A percentile compares a stretch with the other conserved stretches of the same genome.
These are phyloP conservation scores for Pythium guiyangense DNA, from an alignment of 352 stramenopile genomes.

Conservation along the genomic window DNA sequence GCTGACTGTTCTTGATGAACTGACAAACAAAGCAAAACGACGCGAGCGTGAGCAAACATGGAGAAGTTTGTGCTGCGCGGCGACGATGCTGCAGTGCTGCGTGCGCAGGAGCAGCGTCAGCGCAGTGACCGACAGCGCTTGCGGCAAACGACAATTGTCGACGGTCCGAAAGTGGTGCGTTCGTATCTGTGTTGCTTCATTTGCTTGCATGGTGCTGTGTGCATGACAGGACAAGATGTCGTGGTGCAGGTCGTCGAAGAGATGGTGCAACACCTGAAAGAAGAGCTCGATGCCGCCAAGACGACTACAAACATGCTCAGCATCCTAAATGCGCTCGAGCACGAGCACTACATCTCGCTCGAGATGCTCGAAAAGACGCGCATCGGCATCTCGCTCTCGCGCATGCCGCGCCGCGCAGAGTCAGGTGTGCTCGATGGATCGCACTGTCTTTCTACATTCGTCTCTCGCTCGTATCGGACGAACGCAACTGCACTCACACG, in stretches of 20 bases:
- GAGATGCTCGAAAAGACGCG: conserved; percentile 79
- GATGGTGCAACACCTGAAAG: conserved; percentile 50
- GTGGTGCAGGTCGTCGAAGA: conserved; percentile 30
- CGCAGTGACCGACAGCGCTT: conserved; percentile 21
- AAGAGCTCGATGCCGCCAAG: conserved; percentile 59
- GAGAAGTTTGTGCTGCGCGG: conserved; percentile 61
- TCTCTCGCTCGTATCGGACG: too few species aligned
- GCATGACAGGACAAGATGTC: too few species aligned
- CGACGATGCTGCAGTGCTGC: conserved; percentile 31
- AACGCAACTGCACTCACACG: too few species aligned
- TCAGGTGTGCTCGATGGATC: conserved; percentile 14
- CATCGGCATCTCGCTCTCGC: conserved; percentile 35
- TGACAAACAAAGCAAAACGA: too few species aligned
- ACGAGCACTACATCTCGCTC: conserved; percentile 61
- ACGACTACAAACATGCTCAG: conserved; percentile 39
- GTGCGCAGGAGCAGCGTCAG: conserved; percentile 8
- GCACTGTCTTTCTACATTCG: too few species aligned
- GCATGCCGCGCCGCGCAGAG: conserved; percentile 28
- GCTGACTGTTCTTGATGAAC: too few species aligned
- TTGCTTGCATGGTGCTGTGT: too few species aligned
- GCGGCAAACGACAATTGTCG: conserved; percentile 60
- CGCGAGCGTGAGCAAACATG: conserved; percentile 19
- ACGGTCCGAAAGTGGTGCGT: conserved; percentile 60
- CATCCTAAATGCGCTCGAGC: conserved; percentile 49
- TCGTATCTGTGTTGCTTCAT: too few species aligned